Percentiles rank a stretch among this genome's conserved stretches.
These are phyloP conservation scores for Lasiodiplodia sp. DNA, from an alignment of 2,329 filamentous ascomycete genomes.

Conservation along the genomic window DNA sequence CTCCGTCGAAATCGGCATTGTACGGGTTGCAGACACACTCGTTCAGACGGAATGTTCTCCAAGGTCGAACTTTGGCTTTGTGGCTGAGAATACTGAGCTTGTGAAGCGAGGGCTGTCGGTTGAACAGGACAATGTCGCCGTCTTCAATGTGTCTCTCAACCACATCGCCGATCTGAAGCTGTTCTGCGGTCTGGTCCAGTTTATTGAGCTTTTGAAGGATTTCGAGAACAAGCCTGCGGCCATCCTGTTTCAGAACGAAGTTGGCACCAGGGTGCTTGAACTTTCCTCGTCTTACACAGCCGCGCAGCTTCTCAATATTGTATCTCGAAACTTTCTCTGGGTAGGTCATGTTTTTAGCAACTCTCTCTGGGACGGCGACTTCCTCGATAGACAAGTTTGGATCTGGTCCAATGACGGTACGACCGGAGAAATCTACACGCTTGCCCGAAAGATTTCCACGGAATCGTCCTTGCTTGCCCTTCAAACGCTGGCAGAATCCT, in stretches of 20 bases:
- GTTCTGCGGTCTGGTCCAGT: constrained; percentile 72
- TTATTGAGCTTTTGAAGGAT: constrained; percentile 66
- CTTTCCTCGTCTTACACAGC: constrained; percentile 77
- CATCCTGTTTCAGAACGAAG: constrained; percentile 74
- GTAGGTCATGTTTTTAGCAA: constrained; percentile 97
- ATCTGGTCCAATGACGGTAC: constrained; percentile 97
- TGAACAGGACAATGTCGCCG: constrained; percentile 95
- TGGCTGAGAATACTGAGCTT: constrained; percentile 99
- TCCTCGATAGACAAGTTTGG: constrained; percentile 93
- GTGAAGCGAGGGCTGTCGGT: constrained; percentile 95
- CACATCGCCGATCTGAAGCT: constrained; percentile 81
- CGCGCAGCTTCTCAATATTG: constrained; percentile 82
- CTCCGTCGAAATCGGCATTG: constrained; percentile 98
- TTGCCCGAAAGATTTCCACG: constrained; percentile 97
- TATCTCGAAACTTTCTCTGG: constrained; percentile 86
- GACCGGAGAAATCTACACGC: constrained; percentile 96
- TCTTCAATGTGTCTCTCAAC: constrained; percentile 96
- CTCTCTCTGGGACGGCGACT: constrained; percentile 86
- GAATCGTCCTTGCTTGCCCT: constrained; percentile 97
- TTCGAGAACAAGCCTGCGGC: constrained; percentile 77
- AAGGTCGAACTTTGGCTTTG: constrained; percentile 89
- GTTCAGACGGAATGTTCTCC: constrained; percentile 95
- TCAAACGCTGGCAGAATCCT: constrained; percentile 92
- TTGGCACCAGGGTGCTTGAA: constrained; percentile 89
- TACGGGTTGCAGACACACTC: constrained; percentile 98